These are phyloP conservation scores for Zygoascus bituminiphila DNA, from an alignment of 805 yeast species.

Conservation along the genomic window DNA sequence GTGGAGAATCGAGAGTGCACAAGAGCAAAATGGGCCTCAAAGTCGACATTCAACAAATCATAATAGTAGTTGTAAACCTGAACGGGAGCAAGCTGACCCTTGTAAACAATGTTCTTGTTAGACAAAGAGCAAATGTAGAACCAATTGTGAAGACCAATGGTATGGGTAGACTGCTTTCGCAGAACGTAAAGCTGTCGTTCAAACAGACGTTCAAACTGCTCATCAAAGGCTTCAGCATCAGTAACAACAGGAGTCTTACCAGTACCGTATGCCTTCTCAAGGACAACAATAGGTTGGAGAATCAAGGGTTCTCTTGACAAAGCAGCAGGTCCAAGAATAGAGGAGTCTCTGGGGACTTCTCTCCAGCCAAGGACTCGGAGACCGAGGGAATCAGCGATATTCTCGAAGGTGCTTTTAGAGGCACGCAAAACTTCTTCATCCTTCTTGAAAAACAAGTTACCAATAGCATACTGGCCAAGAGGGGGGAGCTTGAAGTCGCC, in stretches of 20 bases:
- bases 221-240: constrained; percentile 45
- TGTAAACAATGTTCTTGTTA: constrained; percentile 84
- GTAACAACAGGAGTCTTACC: constrained; percentile 27
- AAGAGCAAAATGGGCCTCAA: constrained; percentile 89
- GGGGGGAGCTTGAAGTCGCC: constrained; percentile 62
- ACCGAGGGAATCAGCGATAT: constrained; percentile 67
- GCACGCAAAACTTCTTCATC: constrained; percentile 60
- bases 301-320: constrained; percentile 85
- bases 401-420: constrained; percentile 70
- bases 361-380: constrained; percentile 91
- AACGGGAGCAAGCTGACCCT: constrained; percentile 94
- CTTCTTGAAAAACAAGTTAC: constrained; percentile 88
- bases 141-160: constrained; percentile 94
- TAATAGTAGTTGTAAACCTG: constrained; percentile 94
- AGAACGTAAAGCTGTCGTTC: constrained; percentile 78
- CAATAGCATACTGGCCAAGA: constrained; percentile 86
- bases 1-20: constrained; percentile 98
- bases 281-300: constrained; percentile 86
- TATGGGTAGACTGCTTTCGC: constrained; percentile 82
- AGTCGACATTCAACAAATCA: constrained; percentile 84
- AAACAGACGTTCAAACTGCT: constrained; percentile 52
- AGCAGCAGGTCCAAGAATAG: constrained; percentile 91
- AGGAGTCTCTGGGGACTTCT: constrained; percentile 87
- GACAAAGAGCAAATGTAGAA: constrained; percentile 92
- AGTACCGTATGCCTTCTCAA: constrained; percentile 41